Evolutionary conservation across 2,329 filamentous ascomycete genomes (phyloP), one percentile per base, ranked within the genome.

Genomic region (Aureobasidium melanogenum): DNA sequence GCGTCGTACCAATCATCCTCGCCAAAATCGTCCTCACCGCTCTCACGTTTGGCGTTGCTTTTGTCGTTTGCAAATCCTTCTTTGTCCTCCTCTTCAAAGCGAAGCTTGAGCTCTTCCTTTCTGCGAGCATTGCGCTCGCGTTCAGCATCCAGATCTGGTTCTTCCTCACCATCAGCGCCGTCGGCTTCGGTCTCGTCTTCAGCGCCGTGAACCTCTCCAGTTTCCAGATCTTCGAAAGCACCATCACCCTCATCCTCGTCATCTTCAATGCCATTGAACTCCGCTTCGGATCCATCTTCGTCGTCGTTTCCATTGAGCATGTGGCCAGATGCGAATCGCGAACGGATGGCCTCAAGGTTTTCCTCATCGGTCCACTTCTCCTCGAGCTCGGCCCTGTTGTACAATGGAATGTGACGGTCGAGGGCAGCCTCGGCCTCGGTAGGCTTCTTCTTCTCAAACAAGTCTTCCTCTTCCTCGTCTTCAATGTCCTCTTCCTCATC

Each of bases 1-100:
- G 89, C 85, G 71, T 97, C 94, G 72, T 99, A 99, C 95, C 95
- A 99, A 61, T 99, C 90, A 71, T 99, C 94, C 74, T 99, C 94
- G 57, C 92, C 94, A 69, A 96, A 97, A 70, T 95, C 88, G 62
- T 84, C 79, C 58, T 93, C 85, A 36, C 82, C 87, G 32, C 83
- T 85, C 66, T 91, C 88, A 65, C 84, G 80, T 38, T 88, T 83
- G 12, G 88, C 88, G 55, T 87, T 84, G 30, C 89, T 86, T 71
- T 95, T 95, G 74, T 94, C 91, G 70, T 95, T 95, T 69, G 89
- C 85, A 72, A 97, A 92, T 0, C 94, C 94, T 71, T 99, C 94
- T n/a, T 90, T 84, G 71, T 99, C 94, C 79, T 99, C 94, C 74
- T 97, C 92, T 70, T 99, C 94, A 70, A 99, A 99, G 1, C 95